phyloP scores from a whole-genome alignment of 2,329 filamentous ascomycete genomes.

The Chaetothyriales sp. region DNA sequence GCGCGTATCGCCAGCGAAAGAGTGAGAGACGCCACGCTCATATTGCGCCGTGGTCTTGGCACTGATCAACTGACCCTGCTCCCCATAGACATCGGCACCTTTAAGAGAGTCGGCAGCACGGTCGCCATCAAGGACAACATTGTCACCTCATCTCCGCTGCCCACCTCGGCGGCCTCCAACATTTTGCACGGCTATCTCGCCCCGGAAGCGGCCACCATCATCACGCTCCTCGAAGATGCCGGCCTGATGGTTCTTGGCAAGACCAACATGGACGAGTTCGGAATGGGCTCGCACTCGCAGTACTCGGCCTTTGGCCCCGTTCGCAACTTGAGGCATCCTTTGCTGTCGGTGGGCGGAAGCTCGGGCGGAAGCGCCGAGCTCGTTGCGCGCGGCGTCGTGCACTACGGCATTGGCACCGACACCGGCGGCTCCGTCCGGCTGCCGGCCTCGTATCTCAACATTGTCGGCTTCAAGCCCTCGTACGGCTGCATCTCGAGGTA shows the following conservation, averaged over 20 bases:
- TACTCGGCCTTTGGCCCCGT: constrained; percentile 57
- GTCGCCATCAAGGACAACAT: constrained; percentile 69
- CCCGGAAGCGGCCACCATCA: constrained; percentile 72
- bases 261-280: constrained; percentile 91
- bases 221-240: constrained; percentile 49
- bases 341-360: constrained; percentile 66
- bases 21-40: background rate
- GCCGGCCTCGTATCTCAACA: constrained; percentile 73
- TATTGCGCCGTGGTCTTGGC: background rate
- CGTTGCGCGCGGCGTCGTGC: constrained; percentile 33
- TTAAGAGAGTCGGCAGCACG: constrained; percentile 7
- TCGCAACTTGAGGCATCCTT: constrained; percentile 29
- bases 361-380: constrained; percentile 88
- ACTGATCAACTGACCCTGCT: background rate
- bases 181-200: constrained; percentile 59
- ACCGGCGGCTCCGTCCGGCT: constrained; percentile 81
- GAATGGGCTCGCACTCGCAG: constrained; percentile 76
- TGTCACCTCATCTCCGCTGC: constrained; percentile 42
- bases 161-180: constrained; percentile 71
- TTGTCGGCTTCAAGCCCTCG: constrained; percentile 78
- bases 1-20: background rate
- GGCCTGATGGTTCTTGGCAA: constrained; percentile 59
- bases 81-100: background rate
- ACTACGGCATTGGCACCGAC: constrained; percentile 71
- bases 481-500: constrained; percentile 77